These are phyloP conservation scores for Alternaria longipes DNA, from an alignment of 2,329 filamentous ascomycete genomes.

Conservation along the genomic window DNA sequence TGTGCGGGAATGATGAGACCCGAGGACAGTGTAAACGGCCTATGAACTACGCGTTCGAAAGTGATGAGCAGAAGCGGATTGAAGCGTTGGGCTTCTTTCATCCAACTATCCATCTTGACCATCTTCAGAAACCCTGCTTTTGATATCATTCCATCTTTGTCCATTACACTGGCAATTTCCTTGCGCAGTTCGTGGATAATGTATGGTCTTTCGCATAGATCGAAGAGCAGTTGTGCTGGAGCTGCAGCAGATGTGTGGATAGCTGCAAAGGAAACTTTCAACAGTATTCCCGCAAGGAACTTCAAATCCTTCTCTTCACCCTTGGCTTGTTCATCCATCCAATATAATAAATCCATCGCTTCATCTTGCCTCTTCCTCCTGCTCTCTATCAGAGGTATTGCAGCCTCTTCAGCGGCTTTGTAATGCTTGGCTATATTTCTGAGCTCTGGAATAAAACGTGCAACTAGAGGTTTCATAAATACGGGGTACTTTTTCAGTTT, in stretches of 20 bases:
- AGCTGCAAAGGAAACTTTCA: slow-evolving; percentile 2
- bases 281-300: neutral
- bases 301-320: neutral
- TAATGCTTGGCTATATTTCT: neutral
- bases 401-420: neutral
- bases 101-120: slow-evolving; percentile 2
- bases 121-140: neutral
- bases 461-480: neutral
- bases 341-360: neutral
- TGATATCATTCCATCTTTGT: neutral
- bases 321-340: neutral
- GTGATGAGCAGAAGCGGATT: slow-evolving; percentile 2
- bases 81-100: slow-evolving; percentile 1
- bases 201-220: slow-evolving; percentile 3
- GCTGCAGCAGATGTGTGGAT: slow-evolving; percentile 3
- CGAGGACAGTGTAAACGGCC: neutral
- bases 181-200: slow-evolving; percentile 3
- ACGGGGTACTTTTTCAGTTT: neutral
- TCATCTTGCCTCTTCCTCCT: neutral
- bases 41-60: slow-evolving; percentile 2
- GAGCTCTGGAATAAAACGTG: neutral
- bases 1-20: neutral
- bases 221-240: neutral
- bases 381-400: neutral
- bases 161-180: neutral